A percentile compares a stretch with the other conserved stretches of the same genome.
These are phyloP conservation scores for Cyanidiococcus yangmingshanensis DNA, from an alignment of 23 red algal genomes.

Conservation along the genomic window DNA sequence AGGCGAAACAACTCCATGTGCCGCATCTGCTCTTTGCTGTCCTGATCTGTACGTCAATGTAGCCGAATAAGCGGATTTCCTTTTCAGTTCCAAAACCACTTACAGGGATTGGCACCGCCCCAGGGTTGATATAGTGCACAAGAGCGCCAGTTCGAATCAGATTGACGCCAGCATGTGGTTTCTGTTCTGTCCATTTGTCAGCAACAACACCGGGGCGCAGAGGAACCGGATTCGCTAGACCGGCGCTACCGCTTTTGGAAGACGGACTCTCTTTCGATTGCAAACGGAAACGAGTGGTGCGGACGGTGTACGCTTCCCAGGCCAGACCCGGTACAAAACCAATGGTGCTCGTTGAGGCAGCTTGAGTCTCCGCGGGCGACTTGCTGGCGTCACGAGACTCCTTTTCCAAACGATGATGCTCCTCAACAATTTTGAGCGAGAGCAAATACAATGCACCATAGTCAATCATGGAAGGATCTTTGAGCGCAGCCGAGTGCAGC, in stretches of 20 bases:
- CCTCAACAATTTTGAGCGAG: slow-evolving; percentile 18
- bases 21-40: slow-evolving; percentile 29
- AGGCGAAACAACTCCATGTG: slow-evolving; percentile 28
- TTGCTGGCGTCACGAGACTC: not conserved
- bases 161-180: slow-evolving; percentile 20
- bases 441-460: slow-evolving; percentile 35
- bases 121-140: slow-evolving; percentile 29
- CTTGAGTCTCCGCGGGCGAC: not conserved
- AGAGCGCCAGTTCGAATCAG: slow-evolving; percentile 29
- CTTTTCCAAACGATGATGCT: slow-evolving; percentile 14
- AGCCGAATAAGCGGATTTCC: slow-evolving; percentile 27
- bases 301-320: slow-evolving; percentile 19
- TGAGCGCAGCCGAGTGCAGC: slow-evolving; percentile 25
- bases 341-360: not conserved
- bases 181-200: slow-evolving; percentile 32
- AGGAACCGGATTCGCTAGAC: slow-evolving; percentile 7
- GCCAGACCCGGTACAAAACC: slow-evolving; percentile 9
- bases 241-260: not conserved
- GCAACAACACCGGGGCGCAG: slow-evolving; percentile 21
- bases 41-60: slow-evolving; percentile 30
- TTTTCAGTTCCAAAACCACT: slow-evolving; percentile 24
- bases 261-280: not conserved
- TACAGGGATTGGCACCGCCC: slow-evolving; percentile 28
- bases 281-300: slow-evolving; percentile 9
- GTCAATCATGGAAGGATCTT: slow-evolving; percentile 34